Base-by-base conservation (phyloP, 331 rosid genomes). In the Saraca asoca region DNA sequence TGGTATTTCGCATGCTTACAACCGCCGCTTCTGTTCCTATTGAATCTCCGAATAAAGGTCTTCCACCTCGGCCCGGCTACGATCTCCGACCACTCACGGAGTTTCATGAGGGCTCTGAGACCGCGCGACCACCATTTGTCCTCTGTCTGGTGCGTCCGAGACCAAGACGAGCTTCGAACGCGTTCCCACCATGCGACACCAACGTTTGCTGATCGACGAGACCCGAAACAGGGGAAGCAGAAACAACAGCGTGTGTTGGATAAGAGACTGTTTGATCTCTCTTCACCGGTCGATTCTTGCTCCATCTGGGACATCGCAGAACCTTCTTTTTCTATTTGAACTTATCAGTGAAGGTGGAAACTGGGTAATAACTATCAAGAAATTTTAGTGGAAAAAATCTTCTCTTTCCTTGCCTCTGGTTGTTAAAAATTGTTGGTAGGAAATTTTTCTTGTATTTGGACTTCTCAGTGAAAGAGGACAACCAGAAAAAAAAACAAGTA, bases 51-150 rank as follows among this genome's bases (percentile, higher is more conserved):
- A 3, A 94, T 90, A 75, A 94, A 90, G n/a, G 97, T 94, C 82
- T 94, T 94, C 98, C 98, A 94, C 69, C 68, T 80, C 0, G 98
- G 98, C 0, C 98, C 98, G 6, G 98, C 98, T 29, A 94, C 86
- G 61, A 94, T 85, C 87, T 94, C 97, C 2, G 97, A 94, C 96
- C 97, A 83, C 73, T 86, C 90, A 0, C 98, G 87, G 24, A 94
- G 49, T 77, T 90, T 90, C 85, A 62, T 86, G 33, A 87, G 31
- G 0, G 85, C 91, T 7, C 58, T 74, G 31, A 86, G 2, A 1
- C 96, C 97, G 0, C 84, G 77, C 0, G 81, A 49, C 90, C 94
- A 93, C 96, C 96, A 93, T 0, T 69, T 78, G 5, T 71, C 79
- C 2, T 76, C 87, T 66, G 52, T 16, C 0, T 70, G 75, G 10